Base-by-base conservation (phyloP, 805 yeast genomes). In the Saturnispora serradocipensis region DNA sequence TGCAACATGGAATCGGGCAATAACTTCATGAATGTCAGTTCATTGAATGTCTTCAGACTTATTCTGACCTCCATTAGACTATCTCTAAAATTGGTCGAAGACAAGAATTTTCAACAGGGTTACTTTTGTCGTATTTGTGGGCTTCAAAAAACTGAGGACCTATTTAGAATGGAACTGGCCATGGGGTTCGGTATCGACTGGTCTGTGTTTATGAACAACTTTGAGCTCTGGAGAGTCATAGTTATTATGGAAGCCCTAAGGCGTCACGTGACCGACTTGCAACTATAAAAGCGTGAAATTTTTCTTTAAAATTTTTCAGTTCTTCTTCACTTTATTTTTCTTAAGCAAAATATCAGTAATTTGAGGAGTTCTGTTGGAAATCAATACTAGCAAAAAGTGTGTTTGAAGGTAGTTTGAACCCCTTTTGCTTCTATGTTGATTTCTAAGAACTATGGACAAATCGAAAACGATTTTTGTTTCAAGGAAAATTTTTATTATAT, bases 51-150 rank as follows among this genome's bases (percentile, higher is more conserved):
- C 5, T 70, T 72, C 53, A 56, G 78, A 34, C 57, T 74, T 44
- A 57, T 72, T 8, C 60, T 73, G 52, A 69, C 76, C 2, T 61
- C 65, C 36, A 53, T 73, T 15, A 59, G 78, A 40, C 61, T 74
- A 24, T 65, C 75, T 39, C 64, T 67, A 24, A 74, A 74, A 54
- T 60, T 69, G 35, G 61, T 73, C 25, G 78, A 74, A 54, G 78
- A 74, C 55, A 67, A 73, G 43, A 70, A 73, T 57, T 74, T 66
- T 56, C 70, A 68, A 46, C 77, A 72, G 48, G 59, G 58, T 30
- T 67, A 68, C 45, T 74, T 70, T 54, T 74, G 77, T 42, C 69
- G 68, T 36, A 70, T 74, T n/a, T 70, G 72, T 4, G 78, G 78
- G 2, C 64, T 74, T n/a, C 69, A 65, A 42, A 67, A 66, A 45